Percentiles rank a stretch among this genome's conserved stretches.
Conservation (phyloP, 129 eudicot genomes). For the Chrysanthemum makinoi region DNA sequence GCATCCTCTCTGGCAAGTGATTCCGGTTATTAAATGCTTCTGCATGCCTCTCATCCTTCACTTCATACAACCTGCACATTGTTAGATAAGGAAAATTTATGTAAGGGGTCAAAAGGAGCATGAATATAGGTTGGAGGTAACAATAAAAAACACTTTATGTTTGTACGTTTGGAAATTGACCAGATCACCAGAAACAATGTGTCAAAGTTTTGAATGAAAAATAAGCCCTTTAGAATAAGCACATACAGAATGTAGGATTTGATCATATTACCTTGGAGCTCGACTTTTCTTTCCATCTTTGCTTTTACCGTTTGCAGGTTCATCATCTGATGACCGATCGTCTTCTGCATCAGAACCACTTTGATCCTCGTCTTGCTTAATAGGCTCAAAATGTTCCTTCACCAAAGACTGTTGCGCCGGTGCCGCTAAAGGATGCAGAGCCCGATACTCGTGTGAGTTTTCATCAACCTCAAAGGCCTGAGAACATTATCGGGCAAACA, state of each 20-base stretch:
- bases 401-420: constrained; percentile 60
- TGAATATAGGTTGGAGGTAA: neutral
- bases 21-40: constrained; percentile 65
- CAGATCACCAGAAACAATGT: too few species aligned
- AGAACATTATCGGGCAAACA: constrained; percentile 2
- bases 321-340: constrained; percentile 50
- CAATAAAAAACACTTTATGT: too few species aligned
- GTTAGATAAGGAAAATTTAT: neutral
- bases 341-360: constrained; percentile 56
- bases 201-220: too few species aligned
- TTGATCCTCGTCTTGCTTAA: constrained; percentile 37
- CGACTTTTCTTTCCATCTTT: constrained; percentile 41
- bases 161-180: too few species aligned
- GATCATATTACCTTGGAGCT: constrained; percentile 56
- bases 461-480: constrained; percentile 93
- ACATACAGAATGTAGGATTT: neutral
- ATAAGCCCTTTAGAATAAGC: too few species aligned
- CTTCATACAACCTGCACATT: constrained; percentile 75
- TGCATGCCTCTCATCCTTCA: constrained; percentile 93
- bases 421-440: constrained; percentile 82
- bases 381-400: constrained; percentile 80
- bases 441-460: constrained; percentile 65
- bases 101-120: neutral
- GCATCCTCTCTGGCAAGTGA: constrained; percentile 87
- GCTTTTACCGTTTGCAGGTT: constrained; percentile 25